phyloP scores from a whole-genome alignment of 148 eudicot genomes.

The Camellia granthamiana region DNA sequence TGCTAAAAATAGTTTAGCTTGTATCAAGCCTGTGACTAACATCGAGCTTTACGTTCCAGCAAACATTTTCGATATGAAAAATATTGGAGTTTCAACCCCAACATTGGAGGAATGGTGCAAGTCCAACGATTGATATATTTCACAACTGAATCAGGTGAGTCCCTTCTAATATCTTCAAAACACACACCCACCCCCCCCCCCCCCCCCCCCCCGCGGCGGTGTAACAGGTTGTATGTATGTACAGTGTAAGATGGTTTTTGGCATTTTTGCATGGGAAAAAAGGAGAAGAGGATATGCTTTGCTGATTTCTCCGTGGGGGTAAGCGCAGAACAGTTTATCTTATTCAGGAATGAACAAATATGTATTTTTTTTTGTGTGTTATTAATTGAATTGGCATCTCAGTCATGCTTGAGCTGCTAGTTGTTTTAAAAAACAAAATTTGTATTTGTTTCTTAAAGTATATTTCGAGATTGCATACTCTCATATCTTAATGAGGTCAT shows the following conservation, averaged over 20 bases:
- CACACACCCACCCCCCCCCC: not conserved
- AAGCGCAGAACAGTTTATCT: not conserved
- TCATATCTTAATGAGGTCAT: no score
- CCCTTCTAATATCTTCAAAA: not conserved
- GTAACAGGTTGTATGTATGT: not conserved
- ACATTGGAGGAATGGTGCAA: conserved; percentile 74
- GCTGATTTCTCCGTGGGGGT: not conserved
- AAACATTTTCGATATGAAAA: conserved; percentile 72
- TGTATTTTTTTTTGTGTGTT: not conserved
- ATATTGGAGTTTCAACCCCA: conserved; percentile 74
- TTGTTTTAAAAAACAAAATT: not conserved
- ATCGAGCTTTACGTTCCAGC: conserved; percentile 37
- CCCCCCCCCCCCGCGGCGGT: no score
- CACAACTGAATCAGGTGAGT: conserved; percentile 14
- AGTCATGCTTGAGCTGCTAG: not conserved
- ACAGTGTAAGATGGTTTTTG: not conserved
- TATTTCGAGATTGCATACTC: no score
- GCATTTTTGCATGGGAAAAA: not conserved
- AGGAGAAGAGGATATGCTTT: not conserved
- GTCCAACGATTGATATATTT: conserved; percentile 24
- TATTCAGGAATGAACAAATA: not conserved
- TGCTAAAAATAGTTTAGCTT: not conserved
- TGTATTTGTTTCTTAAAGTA: no score
- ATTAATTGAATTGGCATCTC: not conserved
- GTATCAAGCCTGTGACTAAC: conserved; percentile 21